phyloP scores from a whole-genome alignment of 1,284 basidiomycete genomes.

The Abortiporus biennis region DNA sequence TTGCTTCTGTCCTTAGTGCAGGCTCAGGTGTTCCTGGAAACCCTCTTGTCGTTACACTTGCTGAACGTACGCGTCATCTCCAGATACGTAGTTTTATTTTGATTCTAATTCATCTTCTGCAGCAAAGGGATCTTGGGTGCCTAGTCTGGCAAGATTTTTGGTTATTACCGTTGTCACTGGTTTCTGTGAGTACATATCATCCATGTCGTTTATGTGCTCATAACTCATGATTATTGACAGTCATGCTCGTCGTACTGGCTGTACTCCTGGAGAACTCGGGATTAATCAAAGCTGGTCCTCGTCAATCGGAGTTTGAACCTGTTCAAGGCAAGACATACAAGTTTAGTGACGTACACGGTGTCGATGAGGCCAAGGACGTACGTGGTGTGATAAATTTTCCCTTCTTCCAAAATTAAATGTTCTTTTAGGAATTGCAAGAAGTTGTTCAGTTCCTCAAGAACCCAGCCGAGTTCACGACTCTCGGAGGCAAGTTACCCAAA shows the following conservation, averaged over 20 bases:
- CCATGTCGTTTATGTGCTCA: not conserved
- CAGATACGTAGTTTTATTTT: not conserved
- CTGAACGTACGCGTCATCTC: constrained; percentile 55
- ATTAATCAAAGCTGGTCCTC: constrained; percentile 81
- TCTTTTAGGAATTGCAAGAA: constrained; percentile 77
- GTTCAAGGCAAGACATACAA: constrained; percentile 75
- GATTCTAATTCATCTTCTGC: constrained; percentile 5
- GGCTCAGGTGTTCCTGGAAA: constrained; percentile 40
- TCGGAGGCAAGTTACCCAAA: constrained; percentile 90
- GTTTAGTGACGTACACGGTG: constrained; percentile 91
- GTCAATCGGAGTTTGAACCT: constrained; percentile 72
- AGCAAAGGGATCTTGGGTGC: constrained; percentile 66
- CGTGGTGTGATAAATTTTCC: constrained; percentile 11
- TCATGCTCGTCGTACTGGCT: constrained; percentile 78
- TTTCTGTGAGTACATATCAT: constrained; percentile 20
- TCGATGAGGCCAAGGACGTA: constrained; percentile 89
- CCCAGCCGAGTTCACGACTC: constrained; percentile 79
- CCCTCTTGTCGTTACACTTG: constrained; percentile 75
- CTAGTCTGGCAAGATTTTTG: constrained; percentile 58
- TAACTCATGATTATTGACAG: constrained; percentile 51
- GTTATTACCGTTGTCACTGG: constrained; percentile 25
- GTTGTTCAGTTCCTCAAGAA: constrained; percentile 92
- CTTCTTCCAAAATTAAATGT: constrained; percentile 2
- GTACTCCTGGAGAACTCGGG: constrained; percentile 91
- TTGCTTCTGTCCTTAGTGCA: constrained; percentile 33